Conservation (phyloP, 805 yeast species). For the Candida nitratophila region DNA sequence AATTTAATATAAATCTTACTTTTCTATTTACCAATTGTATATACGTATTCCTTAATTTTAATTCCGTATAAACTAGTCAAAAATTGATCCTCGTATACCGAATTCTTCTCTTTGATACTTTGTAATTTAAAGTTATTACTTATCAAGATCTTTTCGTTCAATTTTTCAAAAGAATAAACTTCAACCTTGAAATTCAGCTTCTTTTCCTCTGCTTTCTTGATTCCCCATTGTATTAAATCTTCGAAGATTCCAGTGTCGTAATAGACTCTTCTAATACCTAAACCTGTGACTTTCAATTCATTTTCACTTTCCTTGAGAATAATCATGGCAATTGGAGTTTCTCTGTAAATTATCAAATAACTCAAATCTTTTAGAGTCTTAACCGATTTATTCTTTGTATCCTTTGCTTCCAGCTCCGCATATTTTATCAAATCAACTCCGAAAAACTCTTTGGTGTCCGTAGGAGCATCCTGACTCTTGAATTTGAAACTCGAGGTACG, state of each 20-base stretch:
- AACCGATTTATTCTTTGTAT: conserved; percentile 7
- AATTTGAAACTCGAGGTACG: conserved; percentile 43
- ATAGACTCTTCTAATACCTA: conserved; percentile 60
- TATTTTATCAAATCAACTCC: conserved; percentile 46
- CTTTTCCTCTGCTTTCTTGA: conserved; percentile 27
- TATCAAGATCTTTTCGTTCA: conserved; percentile 29
- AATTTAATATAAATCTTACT: too few relatives aligned
- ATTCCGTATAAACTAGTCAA: conserved; percentile 13
- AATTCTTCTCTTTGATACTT: conserved; percentile 5
- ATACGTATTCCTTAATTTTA: not conserved
- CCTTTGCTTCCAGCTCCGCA: conserved; percentile 13
- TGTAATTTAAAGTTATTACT: conserved; percentile 37
- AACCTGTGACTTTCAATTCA: conserved; percentile 41
- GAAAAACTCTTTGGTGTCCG: conserved; percentile 32
- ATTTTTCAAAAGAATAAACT: conserved; percentile 44
- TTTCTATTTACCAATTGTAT: not conserved
- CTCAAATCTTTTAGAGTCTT: conserved; percentile 36
- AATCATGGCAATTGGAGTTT: conserved; percentile 63
- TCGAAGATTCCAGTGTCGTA: conserved; percentile 54
- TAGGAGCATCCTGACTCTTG: conserved; percentile 29
- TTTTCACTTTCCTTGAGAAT: conserved; percentile 31
- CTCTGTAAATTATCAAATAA: conserved; percentile 53
- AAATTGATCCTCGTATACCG: conserved; percentile 4
- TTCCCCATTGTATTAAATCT: conserved; percentile 58
- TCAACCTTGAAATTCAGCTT: conserved; percentile 37